Base-by-base conservation (phyloP, 2,329 filamentous ascomycete species). In the Colletotrichum sp. region DNA sequence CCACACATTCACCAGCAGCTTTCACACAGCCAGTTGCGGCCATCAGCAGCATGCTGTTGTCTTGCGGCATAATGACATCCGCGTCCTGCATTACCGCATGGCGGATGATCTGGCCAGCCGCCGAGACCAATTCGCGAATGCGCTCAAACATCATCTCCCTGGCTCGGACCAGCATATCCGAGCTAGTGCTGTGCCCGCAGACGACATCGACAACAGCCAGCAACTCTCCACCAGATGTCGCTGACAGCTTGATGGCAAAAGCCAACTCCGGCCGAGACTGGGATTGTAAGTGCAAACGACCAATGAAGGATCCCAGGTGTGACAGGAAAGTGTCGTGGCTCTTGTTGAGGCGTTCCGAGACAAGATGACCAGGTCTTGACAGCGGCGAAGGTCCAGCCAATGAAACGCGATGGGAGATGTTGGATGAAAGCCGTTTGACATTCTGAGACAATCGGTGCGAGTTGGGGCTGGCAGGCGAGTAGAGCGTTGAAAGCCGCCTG, bases 271-370 rank as follows among this genome's bases (percentile, higher is more conserved):
- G 92, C 10, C 95, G 94, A 9, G 96, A 97, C 77, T 97, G 94
- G n/a, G 96, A 97, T 83, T 98, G 96, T 76, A 98, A 89, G 84
- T 98, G 95, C 72, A 98, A 90, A 48, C 92, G 90, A 18, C 97
- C 97, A 82, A 99, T 96, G 83, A 99, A 98, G 6, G 95, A 98
- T 67, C 95, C 96, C 68, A 99, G 91, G 81, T 96, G 94, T 8
- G 96, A 97, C 69, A 99, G 87, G 81, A 99, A 98, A 9, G 92
- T 92, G 85, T 99, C 96, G 85, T 98, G 96, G 67, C 93, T 94
- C 66, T 91, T 89, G 80, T 92, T 94, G 65, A 99, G 90, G 79
- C 93, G 93, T 83, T 96, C 94, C 3, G 96, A 98, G 39, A 97
- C 95, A 75, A 98, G 89, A 80, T 95, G 94, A 76, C 93, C 91